These are phyloP conservation scores for Vitis rotundifolia DNA, from an alignment of 164 flowering plant genomes.

Conservation along the genomic window DNA sequence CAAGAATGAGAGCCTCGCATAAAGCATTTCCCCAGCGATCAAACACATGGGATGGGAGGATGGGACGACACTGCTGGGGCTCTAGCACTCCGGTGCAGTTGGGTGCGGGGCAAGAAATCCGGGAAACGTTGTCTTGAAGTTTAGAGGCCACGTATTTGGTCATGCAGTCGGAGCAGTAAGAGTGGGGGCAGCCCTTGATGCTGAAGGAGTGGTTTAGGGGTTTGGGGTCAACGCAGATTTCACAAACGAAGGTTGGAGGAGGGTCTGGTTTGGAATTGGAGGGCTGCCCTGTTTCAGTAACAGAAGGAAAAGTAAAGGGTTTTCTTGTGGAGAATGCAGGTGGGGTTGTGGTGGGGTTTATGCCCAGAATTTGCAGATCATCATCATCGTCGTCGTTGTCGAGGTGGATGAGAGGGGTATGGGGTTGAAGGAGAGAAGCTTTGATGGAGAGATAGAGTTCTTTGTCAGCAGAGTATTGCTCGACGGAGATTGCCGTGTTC, in stretches of 20 bases:
- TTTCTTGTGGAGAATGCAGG: neutral
- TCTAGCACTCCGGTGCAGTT: conserved; percentile 38
- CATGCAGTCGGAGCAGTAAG: conserved; percentile 37
- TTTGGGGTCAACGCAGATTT: conserved; percentile 36
- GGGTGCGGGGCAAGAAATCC: conserved; percentile 32
- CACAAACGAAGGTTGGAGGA: conserved; percentile 28
- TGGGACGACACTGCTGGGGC: conserved; percentile 36
- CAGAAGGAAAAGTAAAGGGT: neutral
- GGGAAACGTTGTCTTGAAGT: conserved; percentile 32
- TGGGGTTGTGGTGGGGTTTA: neutral
- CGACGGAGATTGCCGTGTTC: conserved; percentile 25
- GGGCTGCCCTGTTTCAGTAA: conserved; percentile 6
- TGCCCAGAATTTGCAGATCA: neutral
- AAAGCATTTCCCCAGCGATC: conserved; percentile 50
- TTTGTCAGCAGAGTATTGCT: conserved; percentile 12
- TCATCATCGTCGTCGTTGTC: neutral
- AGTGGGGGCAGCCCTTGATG: conserved; percentile 37
- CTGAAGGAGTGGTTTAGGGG: conserved; percentile 12
- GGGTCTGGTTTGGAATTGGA: neutral
- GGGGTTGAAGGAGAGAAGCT: conserved; percentile 8
- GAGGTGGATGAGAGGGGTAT: neutral
- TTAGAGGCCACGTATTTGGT: conserved; percentile 34
- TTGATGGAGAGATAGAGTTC: conserved; percentile 12
- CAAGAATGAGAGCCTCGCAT: conserved; percentile 42
- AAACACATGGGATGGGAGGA: conserved; percentile 38